phyloP scores from a whole-genome alignment of 2,329 filamentous ascomycete genomes.

The Parasarocladium wereldwijsianum region DNA sequence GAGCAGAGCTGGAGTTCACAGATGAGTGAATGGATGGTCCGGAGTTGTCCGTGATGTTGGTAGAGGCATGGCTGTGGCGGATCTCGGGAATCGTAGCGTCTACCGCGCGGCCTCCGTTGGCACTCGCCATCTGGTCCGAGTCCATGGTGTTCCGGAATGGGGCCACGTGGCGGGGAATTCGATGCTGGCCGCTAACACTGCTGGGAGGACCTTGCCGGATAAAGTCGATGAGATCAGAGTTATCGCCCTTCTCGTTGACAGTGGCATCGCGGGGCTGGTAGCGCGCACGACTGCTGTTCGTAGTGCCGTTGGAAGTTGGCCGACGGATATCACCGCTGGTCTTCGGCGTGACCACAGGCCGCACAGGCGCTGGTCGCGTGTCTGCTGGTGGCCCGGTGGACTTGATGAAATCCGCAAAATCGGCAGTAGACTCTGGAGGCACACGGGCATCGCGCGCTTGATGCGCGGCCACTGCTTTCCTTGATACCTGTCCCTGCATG shows the following conservation, averaged over 20 bases:
- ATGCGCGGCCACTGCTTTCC: conserved; percentile 12
- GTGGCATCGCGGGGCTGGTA: conserved; percentile 60
- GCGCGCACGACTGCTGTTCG: conserved; percentile 31
- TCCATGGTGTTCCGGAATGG: conserved; percentile 79
- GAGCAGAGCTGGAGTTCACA: conserved; percentile 59
- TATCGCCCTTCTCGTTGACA: conserved; percentile 43
- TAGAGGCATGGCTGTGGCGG: conserved; percentile 41
- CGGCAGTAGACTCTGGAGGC: conserved; percentile 55
- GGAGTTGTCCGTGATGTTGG: conserved; percentile 41
- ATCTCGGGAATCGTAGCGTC: conserved; percentile 43
- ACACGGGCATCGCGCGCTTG: conserved; percentile 58
- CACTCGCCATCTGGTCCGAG: conserved; percentile 56
- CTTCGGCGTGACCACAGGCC: conserved; percentile 16
- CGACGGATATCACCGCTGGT: conserved; percentile 23
- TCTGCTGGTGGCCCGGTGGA: conserved; percentile 59
- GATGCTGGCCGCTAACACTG: conserved; percentile 37
- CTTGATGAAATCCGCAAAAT: conserved; percentile 82
- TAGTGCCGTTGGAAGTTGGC: too few species aligned
- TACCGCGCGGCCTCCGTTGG: conserved; percentile 38
- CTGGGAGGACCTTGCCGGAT: conserved; percentile 70
- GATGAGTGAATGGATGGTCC: conserved; percentile 45
- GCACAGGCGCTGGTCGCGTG: conserved; percentile 18
- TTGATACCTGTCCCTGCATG: too few species aligned
- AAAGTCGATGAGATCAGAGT: conserved; percentile 86
- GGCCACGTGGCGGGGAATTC: conserved; percentile 70